Percentiles rank a stretch among this genome's conserved stretches.
Evolutionary conservation across 352 stramenopile species (phyloP).

Genomic region (Phytophthora tentaculata): DNA sequence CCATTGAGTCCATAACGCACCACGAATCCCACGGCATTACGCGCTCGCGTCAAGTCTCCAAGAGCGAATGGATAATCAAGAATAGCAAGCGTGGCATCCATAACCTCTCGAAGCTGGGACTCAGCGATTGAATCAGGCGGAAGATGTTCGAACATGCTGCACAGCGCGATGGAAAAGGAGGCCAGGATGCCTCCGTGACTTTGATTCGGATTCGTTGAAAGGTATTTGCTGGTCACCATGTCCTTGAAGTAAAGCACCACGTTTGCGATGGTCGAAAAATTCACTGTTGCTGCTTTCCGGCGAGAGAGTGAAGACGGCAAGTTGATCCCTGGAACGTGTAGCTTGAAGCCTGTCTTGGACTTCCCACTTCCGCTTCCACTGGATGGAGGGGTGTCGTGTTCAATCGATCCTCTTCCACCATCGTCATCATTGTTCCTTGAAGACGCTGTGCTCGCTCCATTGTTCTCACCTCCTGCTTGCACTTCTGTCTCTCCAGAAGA

Average conservation of each 20-base stretch:
- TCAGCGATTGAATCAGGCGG: conserved; percentile 67
- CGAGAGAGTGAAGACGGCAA: conserved; percentile 55
- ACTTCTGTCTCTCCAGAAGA: conserved; percentile 56
- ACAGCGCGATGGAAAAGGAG: conserved; percentile 73
- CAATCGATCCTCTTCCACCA: conserved; percentile 29
- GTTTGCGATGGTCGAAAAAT: conserved; percentile 79
- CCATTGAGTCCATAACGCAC: conserved; percentile 70
- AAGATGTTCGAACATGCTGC: conserved; percentile 81
- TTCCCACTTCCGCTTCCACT: conserved; percentile 41
- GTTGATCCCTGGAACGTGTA: conserved; percentile 69
- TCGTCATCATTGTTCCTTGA: conserved; percentile 41
- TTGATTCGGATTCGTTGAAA: conserved; percentile 56
- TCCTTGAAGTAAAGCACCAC: conserved; percentile 86
- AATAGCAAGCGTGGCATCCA: conserved; percentile 68
- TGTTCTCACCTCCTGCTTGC: conserved; percentile 26
- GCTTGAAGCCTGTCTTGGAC: conserved; percentile 75
- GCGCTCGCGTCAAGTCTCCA: conserved; percentile 72
- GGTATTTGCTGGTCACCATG: conserved; percentile 64
- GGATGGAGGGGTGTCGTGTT: conserved; percentile 30
- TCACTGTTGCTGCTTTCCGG: conserved; percentile 59
- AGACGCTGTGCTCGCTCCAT: conserved; percentile 12
- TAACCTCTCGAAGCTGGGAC: conserved; percentile 66
- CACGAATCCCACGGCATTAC: conserved; percentile 82
- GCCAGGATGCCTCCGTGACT: conserved; percentile 73
- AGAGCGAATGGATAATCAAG: conserved; percentile 80